Percentiles rank a stretch among this genome's conserved stretches.
Evolutionary conservation across 768 basidiomycete species (phyloP).

Genomic region (Psilocybe azurescens): DNA sequence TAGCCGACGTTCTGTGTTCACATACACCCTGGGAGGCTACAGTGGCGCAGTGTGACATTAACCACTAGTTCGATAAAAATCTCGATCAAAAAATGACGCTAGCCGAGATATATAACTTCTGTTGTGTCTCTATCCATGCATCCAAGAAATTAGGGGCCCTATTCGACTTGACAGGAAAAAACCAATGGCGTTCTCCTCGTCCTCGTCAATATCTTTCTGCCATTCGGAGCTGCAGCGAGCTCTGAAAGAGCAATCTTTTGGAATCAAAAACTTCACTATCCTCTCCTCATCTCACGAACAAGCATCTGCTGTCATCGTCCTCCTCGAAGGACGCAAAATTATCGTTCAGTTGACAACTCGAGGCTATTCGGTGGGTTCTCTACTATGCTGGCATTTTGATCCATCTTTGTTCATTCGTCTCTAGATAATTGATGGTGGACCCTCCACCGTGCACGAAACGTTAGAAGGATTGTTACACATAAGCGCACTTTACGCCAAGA

Average conservation of each 20-base stretch:
- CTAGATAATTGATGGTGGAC: constrained; percentile 12
- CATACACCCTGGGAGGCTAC: constrained; percentile 25
- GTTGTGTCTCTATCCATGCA: constrained; percentile 23
- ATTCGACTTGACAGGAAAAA: constrained; percentile 14
- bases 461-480: constrained; percentile 61
- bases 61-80: constrained; percentile 20
- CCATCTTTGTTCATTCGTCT: constrained; percentile 15
- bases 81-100: constrained; percentile 28
- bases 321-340: constrained; percentile 59
- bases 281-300: constrained; percentile 44
- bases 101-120: constrained; percentile 32
- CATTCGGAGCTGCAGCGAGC: constrained; percentile 57
- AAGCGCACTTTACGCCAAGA: constrained; percentile 59
- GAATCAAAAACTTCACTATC: constrained; percentile 53
- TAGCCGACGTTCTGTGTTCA: constrained; percentile 19
- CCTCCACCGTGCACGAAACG: constrained; percentile 52
- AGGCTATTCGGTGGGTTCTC: constrained; percentile 59
- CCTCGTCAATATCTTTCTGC: constrained; percentile 39
- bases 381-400: not conserved
- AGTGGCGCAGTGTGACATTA: constrained; percentile 25
- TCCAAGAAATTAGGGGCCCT: constrained; percentile 20
- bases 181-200: constrained; percentile 20
- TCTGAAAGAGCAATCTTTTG: constrained; percentile 63
- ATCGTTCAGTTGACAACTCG: constrained; percentile 51
- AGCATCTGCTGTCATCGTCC: constrained; percentile 56